These are phyloP conservation scores for Orobanche coerulescens DNA, from an alignment of 257 asterid species.

Conservation along the genomic window DNA sequence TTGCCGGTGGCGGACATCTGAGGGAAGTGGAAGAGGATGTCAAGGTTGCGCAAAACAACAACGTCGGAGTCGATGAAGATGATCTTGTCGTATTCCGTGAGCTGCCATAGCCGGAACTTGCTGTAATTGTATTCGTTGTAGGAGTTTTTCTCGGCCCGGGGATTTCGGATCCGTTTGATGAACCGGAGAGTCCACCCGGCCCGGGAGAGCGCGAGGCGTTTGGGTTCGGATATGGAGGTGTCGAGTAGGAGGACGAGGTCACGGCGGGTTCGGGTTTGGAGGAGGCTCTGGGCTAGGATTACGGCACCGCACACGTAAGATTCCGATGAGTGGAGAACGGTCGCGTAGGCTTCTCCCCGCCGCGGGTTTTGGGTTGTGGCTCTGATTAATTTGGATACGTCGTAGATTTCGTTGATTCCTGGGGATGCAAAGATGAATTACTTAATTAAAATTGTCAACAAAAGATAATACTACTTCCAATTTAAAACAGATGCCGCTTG, in stretches of 20 bases:
- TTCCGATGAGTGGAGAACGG: slow-evolving; percentile 63
- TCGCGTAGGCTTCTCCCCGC: slow-evolving; percentile 52
- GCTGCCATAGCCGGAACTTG: slow-evolving; percentile 72
- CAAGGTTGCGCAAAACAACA: slow-evolving; percentile 49
- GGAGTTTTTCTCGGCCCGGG: slow-evolving; percentile 44
- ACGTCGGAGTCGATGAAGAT: slow-evolving; percentile 70
- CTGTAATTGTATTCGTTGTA: slow-evolving; percentile 76
- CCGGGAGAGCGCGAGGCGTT: slow-evolving; percentile 35
- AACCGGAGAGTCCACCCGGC: slow-evolving; percentile 61
- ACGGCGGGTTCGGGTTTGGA: slow-evolving; percentile 41
- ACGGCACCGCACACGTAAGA: slow-evolving; percentile 67
- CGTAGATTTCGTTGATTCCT: slow-evolving; percentile 37
- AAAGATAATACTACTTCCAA: no score
- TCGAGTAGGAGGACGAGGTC: slow-evolving; percentile 60
- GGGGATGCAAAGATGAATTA: no score
- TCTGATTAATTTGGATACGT: slow-evolving; percentile 31
- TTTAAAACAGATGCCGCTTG: no score
- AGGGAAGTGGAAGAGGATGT: slow-evolving; percentile 52
- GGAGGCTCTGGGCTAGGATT: slow-evolving; percentile 56
- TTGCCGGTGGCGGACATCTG: slow-evolving; percentile 70
- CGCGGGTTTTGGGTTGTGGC: neutral
- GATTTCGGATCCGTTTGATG: slow-evolving; percentile 60
- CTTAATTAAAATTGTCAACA: no score
- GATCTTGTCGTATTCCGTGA: slow-evolving; percentile 50
- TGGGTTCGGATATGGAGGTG: slow-evolving; percentile 36